These are phyloP conservation scores for Geotrichum bryndzae DNA, from an alignment of 1,139 yeast genomes.

Conservation along the genomic window DNA sequence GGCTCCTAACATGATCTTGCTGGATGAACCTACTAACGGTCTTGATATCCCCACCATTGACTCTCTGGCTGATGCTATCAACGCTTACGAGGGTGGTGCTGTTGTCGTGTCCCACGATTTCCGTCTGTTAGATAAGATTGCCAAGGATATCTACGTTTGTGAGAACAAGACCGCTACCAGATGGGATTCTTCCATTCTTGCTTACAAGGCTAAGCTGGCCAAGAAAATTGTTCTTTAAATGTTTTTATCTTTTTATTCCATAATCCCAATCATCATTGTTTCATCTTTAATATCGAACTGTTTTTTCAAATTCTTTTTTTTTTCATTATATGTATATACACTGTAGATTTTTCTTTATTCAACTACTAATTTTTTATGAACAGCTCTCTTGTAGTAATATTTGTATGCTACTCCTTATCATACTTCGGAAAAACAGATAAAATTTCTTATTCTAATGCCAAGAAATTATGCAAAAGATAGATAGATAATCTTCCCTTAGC, in stretches of 20 bases:
- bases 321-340: not conserved
- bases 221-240: conserved; percentile 50
- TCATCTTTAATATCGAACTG: not conserved
- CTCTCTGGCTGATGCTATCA: conserved; percentile 93
- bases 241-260: conserved; percentile 9
- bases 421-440: no score
- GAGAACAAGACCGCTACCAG: conserved; percentile 91
- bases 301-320: not conserved
- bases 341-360: not conserved
- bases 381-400: no score
- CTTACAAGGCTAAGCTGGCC: conserved; percentile 91
- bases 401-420: no score
- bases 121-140: conserved; percentile 95
- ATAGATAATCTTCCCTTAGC: no score
- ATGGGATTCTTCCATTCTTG: conserved; percentile 90
- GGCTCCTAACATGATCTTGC: conserved; percentile 84
- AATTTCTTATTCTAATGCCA: no score
- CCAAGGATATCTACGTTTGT: conserved; percentile 93
- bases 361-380: no score
- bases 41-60: conserved; percentile 97
- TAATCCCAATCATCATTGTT: not conserved
- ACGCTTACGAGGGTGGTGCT: conserved; percentile 94
- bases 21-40: conserved; percentile 99
- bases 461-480: no score
- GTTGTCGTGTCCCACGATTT: conserved; percentile 98